Evolutionary conservation across 352 stramenopile genomes (phyloP).

Genomic region (Pythium monospermum): DNA sequence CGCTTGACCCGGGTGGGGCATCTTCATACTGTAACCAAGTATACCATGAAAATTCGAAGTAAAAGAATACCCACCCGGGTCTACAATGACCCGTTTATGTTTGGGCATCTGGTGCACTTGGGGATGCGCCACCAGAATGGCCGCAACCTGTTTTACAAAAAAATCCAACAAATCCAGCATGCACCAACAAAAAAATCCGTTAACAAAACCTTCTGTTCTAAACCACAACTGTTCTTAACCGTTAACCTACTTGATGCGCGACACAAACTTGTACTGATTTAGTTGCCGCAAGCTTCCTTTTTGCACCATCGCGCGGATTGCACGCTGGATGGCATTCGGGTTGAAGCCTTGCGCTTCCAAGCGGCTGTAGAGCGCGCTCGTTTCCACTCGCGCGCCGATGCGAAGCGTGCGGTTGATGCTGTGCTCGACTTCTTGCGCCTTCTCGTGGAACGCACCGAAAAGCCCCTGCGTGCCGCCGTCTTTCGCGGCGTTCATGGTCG

Average conservation of each 20-base stretch:
- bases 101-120: no score
- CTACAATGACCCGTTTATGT: no score
- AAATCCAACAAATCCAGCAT: no score
- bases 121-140: no score
- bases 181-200: no score
- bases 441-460: conserved; percentile 78
- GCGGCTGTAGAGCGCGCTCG: conserved; percentile 71
- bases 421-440: conserved; percentile 76
- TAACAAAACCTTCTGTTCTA: no score
- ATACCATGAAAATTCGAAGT: no score
- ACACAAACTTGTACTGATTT: conserved; percentile 87
- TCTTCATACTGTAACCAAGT: no score
- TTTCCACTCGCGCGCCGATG: conserved; percentile 77
- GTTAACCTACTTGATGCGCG: conserved; percentile 60
- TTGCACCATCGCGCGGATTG: conserved; percentile 83
- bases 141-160: no score
- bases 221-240: no score
- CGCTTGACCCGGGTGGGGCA: no score
- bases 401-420: conserved; percentile 80
- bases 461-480: conserved; percentile 83
- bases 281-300: conserved; percentile 74
- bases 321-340: conserved; percentile 80
- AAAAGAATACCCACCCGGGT: no score
- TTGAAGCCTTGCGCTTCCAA: conserved; percentile 80
- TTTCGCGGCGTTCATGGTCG: conserved; percentile 96